Conservation (phyloP, 1,139 yeast genomes). For the Debaryomycetaceae sp. region DNA sequence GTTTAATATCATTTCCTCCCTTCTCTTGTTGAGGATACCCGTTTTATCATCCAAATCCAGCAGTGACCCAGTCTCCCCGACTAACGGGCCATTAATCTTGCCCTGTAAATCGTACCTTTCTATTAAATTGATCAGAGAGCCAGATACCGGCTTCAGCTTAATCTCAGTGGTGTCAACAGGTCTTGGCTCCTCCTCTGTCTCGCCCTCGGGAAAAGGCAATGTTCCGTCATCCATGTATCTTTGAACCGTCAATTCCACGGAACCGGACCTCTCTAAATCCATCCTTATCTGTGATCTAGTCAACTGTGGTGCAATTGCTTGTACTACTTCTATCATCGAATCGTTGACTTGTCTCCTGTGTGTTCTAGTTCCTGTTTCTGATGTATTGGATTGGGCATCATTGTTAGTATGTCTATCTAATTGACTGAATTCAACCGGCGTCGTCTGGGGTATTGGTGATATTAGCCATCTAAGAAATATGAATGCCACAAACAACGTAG, state of each 20-base stretch:
- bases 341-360: conserved; percentile 61
- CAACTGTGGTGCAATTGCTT: conserved; percentile 74
- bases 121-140: conserved; percentile 28
- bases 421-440: conserved; percentile 23
- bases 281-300: conserved; percentile 66
- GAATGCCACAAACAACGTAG: conserved; percentile 48
- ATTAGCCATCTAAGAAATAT: conserved; percentile 61
- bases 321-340: conserved; percentile 84
- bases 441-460: conserved; percentile 45
- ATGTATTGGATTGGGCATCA: conserved; percentile 2
- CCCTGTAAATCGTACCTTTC: conserved; percentile 33
- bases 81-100: conserved; percentile 10
- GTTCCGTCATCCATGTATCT: conserved; percentile 60
- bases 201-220: conserved; percentile 66
- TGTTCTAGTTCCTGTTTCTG: conserved; percentile 9
- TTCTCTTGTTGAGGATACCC: conserved; percentile 22
- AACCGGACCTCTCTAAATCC: conserved; percentile 67
- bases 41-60: conserved; percentile 20
- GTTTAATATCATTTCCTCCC: conserved; percentile 42
- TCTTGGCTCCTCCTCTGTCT: conserved; percentile 10
- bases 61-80: conserved; percentile 6
- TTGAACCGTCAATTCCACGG: conserved; percentile 78
- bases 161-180: conserved; percentile 6
- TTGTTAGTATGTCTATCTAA: conserved; percentile 3
- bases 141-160: conserved; percentile 9